Evolutionary conservation across 257 asterid genomes (phyloP).

Genomic region (Datura wrightii): DNA sequence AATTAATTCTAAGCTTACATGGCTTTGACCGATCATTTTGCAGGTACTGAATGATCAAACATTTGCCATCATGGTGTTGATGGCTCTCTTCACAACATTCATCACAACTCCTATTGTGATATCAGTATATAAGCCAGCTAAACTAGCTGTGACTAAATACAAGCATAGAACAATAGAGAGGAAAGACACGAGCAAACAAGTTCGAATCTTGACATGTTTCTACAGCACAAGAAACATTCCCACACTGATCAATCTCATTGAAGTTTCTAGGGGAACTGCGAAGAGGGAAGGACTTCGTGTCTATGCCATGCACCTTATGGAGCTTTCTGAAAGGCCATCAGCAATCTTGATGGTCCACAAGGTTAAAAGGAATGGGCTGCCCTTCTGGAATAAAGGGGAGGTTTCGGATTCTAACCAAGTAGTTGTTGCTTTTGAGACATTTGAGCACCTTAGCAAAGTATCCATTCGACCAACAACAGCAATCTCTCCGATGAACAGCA

Average conservation of each 20-base stretch:
- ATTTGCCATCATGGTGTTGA: conserved; percentile 72
- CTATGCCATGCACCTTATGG: conserved; percentile 82
- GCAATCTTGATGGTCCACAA: conserved; percentile 77
- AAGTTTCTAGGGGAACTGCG: conserved; percentile 68
- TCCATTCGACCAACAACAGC: conserved; percentile 69
- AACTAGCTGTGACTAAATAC: conserved; percentile 48
- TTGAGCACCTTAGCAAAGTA: conserved; percentile 72
- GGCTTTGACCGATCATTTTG: conserved; percentile 29
- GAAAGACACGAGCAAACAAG: conserved; percentile 52
- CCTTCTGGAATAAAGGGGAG: conserved; percentile 61
- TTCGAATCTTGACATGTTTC: conserved; percentile 65
- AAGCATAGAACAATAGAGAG: conserved; percentile 63
- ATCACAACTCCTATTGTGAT: conserved; percentile 70
- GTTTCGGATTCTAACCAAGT: conserved; percentile 48
- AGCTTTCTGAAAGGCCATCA: conserved; percentile 75
- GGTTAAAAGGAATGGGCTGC: conserved; percentile 67
- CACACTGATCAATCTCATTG: conserved; percentile 65
- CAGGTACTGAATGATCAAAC: conserved; percentile 82
- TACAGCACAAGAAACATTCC: conserved; percentile 63
- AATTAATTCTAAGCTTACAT: neutral
- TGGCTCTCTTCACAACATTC: conserved; percentile 83
- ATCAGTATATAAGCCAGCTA: conserved; percentile 63
- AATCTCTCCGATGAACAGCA: conserved; percentile 62
- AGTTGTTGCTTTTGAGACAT: conserved; percentile 70
- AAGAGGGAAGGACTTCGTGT: conserved; percentile 64